Base-by-base conservation (phyloP, 208 protist species). In the Trypanosoma lewisi region DNA sequence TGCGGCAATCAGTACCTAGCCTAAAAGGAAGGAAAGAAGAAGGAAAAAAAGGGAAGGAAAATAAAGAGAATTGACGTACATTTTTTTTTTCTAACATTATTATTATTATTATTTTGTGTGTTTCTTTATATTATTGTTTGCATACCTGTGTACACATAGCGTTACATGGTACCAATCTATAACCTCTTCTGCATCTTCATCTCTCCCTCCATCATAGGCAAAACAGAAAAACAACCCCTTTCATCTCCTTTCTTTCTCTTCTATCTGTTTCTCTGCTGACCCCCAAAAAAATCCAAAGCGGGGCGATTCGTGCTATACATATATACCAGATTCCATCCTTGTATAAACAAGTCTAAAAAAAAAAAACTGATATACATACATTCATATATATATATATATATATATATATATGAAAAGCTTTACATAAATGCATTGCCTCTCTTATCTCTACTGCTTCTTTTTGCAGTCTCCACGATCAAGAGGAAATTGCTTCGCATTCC, bases 401-500 rank as follows among this genome's bases (percentile, higher is more conserved):
- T 11, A 39, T 11, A 39, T 11, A 39, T 39, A 39, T 11, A 39
- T 14, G 4, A 11, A 39, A 39, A 39, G 11, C 33, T 57, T 41
- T 57, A 27, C 31, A 47, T 47, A 23, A n/a, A 19, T 17, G 39
- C 12, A 11, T 12, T 44, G n/a, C n/a, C n/a, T 47, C 42, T 47
- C 42, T 47, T 9, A 19, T 39, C 11, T 11, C 34, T 39, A 14
- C 11, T 39, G 34, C 11, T 39, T 39, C 11, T 4, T 39, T 39
- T 39, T 39, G 34, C 11, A 14, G 4, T 39, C 42, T 2, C 16
- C 25, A 57, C 52, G 31, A 61, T 25, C 17, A 25, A n/a, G 42
- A 3, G 33, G 34, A 19, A 3, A 37, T 5, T 25, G 31, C 17
- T 50, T 88, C 75, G 25, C 67, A 72, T 19, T 67, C 47, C n/a